phyloP scores from a whole-genome alignment of 2,329 filamentous ascomycete species.

The Sclerotiophoma versabilis region DNA sequence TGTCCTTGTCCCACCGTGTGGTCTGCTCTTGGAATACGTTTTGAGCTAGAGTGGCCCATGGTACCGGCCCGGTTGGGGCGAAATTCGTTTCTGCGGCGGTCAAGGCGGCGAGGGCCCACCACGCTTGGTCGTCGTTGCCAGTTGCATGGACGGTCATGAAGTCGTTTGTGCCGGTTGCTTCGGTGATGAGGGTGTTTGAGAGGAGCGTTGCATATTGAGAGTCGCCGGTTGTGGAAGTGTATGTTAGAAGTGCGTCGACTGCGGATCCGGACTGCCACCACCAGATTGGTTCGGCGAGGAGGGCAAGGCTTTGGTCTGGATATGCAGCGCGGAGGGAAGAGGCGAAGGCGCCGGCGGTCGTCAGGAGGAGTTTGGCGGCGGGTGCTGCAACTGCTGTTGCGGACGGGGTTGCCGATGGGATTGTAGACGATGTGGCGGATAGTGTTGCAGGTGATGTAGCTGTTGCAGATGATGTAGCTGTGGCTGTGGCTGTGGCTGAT shows the following conservation, averaged over 20 bases:
- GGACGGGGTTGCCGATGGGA: not conserved
- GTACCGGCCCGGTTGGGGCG: constrained; percentile 54
- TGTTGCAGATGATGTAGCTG: not conserved
- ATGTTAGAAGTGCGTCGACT: constrained; percentile 45
- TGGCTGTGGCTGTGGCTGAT: not conserved
- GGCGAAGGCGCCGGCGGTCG: constrained; percentile 24
- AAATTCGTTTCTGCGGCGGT: constrained; percentile 71
- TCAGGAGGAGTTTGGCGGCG: constrained; percentile 19
- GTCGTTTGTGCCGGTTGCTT: constrained; percentile 38
- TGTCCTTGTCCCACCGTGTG: constrained; percentile 69
- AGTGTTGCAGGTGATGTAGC: not conserved
- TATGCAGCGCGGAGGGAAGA: constrained; percentile 25
- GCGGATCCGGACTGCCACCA: constrained; percentile 43
- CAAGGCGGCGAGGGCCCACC: constrained; percentile 73
- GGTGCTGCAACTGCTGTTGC: constrained; percentile 4
- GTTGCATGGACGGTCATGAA: constrained; percentile 50
- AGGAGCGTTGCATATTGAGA: constrained; percentile 49
- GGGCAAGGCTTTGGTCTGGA: constrained; percentile 26
- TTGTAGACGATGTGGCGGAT: not conserved
- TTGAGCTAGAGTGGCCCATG: constrained; percentile 69
- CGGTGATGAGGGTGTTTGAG: constrained; percentile 30
- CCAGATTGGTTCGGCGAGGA: constrained; percentile 33
- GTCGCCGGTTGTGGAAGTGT: constrained; percentile 52
- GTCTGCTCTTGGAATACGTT: constrained; percentile 76
- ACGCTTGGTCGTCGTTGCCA: constrained; percentile 77